Base-by-base conservation (phyloP, 2,329 filamentous ascomycete species). In the Aspergillus terreus region DNA sequence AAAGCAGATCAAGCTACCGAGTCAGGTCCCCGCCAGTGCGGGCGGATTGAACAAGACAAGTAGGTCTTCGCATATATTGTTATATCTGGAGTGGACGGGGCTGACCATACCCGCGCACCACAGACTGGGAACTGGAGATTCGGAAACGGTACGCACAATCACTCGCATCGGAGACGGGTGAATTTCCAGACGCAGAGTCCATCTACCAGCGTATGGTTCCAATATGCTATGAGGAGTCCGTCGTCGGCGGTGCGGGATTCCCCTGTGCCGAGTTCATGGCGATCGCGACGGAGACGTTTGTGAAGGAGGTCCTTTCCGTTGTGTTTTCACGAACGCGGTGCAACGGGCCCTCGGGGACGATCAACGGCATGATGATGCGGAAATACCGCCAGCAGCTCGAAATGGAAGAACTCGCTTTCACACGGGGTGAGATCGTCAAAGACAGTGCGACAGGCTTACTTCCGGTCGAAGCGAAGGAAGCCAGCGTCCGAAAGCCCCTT, bases 11-110 rank as follows among this genome's bases (percentile, higher is more conserved):
- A 79, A 78, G 61, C 65, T 78, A 42, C 76, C 79, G 25, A 80
- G 85, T 27, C 82, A 89, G 51, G 80, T 84, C 7, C 84, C 86
- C 23, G 79, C 85, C 25, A 85, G 84, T 63, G 86, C 86, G 21
- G 86, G 84, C 25, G 87, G 87, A 17, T 79, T 92, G 43, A 91
- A 89, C 59, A 90, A 92, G 78, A 95, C 80, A 33, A 83, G 87
- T 90, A 77, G 67, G 85, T 57, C 25, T 23, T 11, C 6, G 6
- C 23, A 30, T 43, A 6, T 36, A 19, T 35, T 9, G 12, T 27
- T 40, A 73, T 25, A 36, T 19, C 23, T 15, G 21, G 32, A 3
- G 21, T 33, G 17, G 17, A 35, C 11, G 15, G 44, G 25, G 36
- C 60, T 66, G 54, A 65, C 52, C 43, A 33, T 46, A 17, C 12